Evolutionary conservation across 306 rosid genomes (phyloP).

Genomic region (Quercus variabilis): DNA sequence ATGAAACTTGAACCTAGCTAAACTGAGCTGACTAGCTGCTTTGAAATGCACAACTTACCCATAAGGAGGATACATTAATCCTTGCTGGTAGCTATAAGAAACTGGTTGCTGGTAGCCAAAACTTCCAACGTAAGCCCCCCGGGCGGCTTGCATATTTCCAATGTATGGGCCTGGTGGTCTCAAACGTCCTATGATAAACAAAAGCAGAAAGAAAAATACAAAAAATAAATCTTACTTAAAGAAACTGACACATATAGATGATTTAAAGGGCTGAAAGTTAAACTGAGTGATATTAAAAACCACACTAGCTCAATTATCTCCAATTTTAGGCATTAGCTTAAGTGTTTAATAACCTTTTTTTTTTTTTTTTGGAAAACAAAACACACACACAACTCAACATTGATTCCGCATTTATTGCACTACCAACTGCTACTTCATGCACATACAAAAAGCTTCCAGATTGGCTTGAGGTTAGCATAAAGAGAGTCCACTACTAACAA

Average conservation of each 20-base stretch:
- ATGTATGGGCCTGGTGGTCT: slow-evolving; percentile 61
- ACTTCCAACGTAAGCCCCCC: slow-evolving; percentile 65
- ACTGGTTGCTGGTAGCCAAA: slow-evolving; percentile 88
- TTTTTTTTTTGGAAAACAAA: no score
- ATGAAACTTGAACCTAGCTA: neutral
- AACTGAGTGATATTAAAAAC: neutral
- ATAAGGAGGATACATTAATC: slow-evolving; percentile 76
- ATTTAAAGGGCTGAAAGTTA: neutral
- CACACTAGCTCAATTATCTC: neutral
- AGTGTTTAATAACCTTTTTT: neutral
- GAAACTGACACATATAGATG: neutral
- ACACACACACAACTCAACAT: neutral
- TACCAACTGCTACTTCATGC: neutral
- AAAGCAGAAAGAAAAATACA: slow-evolving; percentile 1
- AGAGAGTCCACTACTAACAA: neutral
- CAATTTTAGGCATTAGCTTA: neutral
- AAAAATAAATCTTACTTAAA: neutral
- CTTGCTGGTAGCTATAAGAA: slow-evolving; percentile 75
- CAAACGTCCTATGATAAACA: slow-evolving; percentile 54
- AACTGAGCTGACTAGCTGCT: neutral
- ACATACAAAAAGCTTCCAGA: neutral
- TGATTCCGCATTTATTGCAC: neutral
- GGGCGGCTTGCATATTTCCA: slow-evolving; percentile 58
- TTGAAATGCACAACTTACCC: slow-evolving; percentile 55
- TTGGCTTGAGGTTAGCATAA: neutral